phyloP scores from a whole-genome alignment of 2,329 filamentous ascomycete genomes.

The Alternaria burnsii region DNA sequence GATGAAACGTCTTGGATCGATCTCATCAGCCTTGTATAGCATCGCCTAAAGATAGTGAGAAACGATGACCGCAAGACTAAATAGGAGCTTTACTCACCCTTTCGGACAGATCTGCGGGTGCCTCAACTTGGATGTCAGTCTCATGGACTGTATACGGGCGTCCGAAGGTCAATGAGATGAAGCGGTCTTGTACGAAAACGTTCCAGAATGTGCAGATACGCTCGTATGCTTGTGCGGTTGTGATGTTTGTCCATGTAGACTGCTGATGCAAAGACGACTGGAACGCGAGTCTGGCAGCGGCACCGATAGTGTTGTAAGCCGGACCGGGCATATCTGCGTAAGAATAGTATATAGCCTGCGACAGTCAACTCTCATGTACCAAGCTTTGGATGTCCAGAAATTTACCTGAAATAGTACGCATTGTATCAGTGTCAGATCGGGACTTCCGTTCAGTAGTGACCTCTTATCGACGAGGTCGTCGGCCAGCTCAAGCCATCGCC shows the following conservation, averaged over 20 bases:
- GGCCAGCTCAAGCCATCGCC: slow-evolving; percentile 42
- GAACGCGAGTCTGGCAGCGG: slow-evolving; percentile 38
- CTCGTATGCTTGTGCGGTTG: slow-evolving; percentile 29
- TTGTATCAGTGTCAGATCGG: slow-evolving; percentile 38
- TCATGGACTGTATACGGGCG: slow-evolving; percentile 43
- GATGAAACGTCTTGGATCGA: slow-evolving; percentile 24
- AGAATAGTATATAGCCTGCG: slow-evolving; percentile 38
- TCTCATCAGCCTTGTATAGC: slow-evolving; percentile 13
- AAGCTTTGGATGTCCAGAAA: neutral
- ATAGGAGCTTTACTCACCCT: slow-evolving; percentile 22
- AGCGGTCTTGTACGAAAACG: slow-evolving; percentile 36
- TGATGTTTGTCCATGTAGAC: slow-evolving; percentile 25
- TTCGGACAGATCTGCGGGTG: slow-evolving; percentile 28
- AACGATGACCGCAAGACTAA: too few relatives aligned
- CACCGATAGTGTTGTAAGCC: slow-evolving; percentile 42
- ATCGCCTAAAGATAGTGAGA: slow-evolving; percentile 16
- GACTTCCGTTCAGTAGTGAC: slow-evolving; percentile 28
- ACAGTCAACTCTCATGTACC: slow-evolving; percentile 6
- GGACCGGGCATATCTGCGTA: slow-evolving; percentile 38
- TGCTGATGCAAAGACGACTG: slow-evolving; percentile 43
- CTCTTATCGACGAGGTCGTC: slow-evolving; percentile 40
- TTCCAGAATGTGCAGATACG: slow-evolving; percentile 44
- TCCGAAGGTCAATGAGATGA: slow-evolving; percentile 42
- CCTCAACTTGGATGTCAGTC: slow-evolving; percentile 37
- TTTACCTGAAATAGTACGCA: slow-evolving; percentile 40